A percentile compares a stretch with the other conserved stretches of the same genome.
phyloP scores from a whole-genome alignment of 352 stramenopile species.

The Pythium biforme region DNA sequence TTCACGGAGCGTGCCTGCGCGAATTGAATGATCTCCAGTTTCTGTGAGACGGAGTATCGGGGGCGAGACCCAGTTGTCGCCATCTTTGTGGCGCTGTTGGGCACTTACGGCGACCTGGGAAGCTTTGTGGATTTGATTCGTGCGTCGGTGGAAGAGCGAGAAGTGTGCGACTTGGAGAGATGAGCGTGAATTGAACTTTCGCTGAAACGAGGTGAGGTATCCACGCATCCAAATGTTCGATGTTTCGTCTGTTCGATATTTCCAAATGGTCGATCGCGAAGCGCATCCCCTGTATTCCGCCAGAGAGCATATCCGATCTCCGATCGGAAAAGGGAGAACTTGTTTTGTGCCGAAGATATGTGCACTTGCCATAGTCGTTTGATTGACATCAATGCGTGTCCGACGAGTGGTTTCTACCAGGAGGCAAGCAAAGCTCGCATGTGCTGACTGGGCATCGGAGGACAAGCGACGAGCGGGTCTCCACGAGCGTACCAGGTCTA shows the following conservation, averaged over 20 bases:
- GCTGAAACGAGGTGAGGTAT: no score
- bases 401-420: background rate
- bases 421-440: background rate
- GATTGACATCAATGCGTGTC: background rate
- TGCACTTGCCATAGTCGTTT: background rate
- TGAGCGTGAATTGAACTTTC: no score
- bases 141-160: no score
- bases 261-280: no score
- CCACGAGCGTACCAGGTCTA: background rate
- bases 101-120: no score
- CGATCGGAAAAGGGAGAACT: no score
- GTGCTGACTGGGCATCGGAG: background rate
- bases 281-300: no score
- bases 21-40: background rate
- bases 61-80: background rate
- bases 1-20: background rate
- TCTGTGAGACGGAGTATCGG: background rate
- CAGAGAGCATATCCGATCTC: no score
- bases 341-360: background rate
- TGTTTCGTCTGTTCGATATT: no score
- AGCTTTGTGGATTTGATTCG: no score
- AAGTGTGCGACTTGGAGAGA: no score
- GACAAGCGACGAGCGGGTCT: background rate
- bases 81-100: background rate
- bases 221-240: no score